These are phyloP conservation scores for Ganoderma boninense DNA, from an alignment of 1,284 basidiomycete genomes.

Conservation along the genomic window DNA sequence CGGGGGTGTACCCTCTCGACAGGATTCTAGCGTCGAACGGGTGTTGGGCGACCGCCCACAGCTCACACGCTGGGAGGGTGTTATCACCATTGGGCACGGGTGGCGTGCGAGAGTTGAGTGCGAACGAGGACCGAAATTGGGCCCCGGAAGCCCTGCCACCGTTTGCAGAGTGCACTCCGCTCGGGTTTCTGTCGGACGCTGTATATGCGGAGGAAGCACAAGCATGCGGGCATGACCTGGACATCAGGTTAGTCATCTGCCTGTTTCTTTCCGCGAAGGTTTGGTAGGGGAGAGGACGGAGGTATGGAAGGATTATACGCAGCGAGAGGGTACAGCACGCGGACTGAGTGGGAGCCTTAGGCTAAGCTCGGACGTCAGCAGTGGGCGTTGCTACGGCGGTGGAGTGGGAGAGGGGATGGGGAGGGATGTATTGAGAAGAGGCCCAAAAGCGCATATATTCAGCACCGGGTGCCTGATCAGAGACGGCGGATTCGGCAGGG, in stretches of 20 bases:
- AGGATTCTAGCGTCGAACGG: conserved; percentile 14
- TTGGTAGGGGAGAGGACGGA: conserved; percentile 1
- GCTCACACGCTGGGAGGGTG: conserved; percentile 7
- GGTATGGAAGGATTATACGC: not conserved
- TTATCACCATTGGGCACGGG: conserved; percentile 10
- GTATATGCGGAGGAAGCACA: not conserved
- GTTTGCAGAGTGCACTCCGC: not conserved
- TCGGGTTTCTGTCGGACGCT: conserved; percentile 18
- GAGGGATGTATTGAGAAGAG: conserved; percentile 9
- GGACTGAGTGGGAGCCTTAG: not conserved
- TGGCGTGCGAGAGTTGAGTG: conserved; percentile 10
- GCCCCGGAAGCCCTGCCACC: not conserved
- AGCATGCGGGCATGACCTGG: conserved; percentile 11
- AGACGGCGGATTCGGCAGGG: conserved; percentile 2
- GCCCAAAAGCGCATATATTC: conserved; percentile 20
- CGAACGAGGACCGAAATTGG: not conserved
- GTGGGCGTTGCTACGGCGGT: conserved; percentile 16
- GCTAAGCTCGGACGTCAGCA: not conserved
- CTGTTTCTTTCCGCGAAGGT: conserved; percentile 22
- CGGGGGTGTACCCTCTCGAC: conserved; percentile 9
- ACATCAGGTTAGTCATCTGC: conserved; percentile 10
- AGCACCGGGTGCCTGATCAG: conserved; percentile 26
- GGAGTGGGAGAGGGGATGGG: conserved; percentile 10
- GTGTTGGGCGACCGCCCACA: not conserved
- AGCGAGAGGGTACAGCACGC: not conserved